These are phyloP conservation scores for Verticillium longisporum DNA, from an alignment of 2,329 filamentous ascomycete genomes.

Conservation along the genomic window DNA sequence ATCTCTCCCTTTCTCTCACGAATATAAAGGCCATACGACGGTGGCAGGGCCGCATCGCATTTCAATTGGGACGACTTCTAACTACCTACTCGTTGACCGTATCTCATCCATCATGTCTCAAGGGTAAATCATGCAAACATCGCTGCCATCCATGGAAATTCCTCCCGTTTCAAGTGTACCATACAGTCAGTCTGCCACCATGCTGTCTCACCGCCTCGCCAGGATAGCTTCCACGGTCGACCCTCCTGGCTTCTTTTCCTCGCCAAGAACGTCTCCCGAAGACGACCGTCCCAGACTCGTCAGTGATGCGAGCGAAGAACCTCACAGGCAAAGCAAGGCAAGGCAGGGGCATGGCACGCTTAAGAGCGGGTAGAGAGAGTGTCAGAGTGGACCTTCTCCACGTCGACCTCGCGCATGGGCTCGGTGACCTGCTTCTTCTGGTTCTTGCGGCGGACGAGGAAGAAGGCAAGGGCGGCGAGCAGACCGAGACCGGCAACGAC, in stretches of 20 bases:
- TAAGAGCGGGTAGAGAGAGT: constrained; percentile 7
- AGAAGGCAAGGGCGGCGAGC: constrained; percentile 51
- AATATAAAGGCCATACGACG: not conserved
- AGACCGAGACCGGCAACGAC: constrained; percentile 56
- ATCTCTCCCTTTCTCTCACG: no score
- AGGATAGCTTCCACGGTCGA: not conserved
- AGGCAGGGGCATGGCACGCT: not conserved
- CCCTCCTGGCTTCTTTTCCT: no score
- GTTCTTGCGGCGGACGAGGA: constrained; percentile 37
- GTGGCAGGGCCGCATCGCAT: not conserved
- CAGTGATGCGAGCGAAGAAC: not conserved
- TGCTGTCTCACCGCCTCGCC: not conserved
- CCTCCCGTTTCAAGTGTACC: not conserved
- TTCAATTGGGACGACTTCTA: not conserved
- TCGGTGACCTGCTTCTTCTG: constrained; percentile 9
- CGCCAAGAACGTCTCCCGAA: no score
- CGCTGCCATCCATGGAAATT: not conserved
- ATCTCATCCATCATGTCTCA: not conserved
- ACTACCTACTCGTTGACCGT: not conserved
- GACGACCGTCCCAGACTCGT: not conserved
- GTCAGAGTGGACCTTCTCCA: constrained; percentile 11
- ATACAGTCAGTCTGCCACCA: not conserved
- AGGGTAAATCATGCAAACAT: not conserved
- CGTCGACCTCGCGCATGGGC: constrained; percentile 13
- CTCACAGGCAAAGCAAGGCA: not conserved